phyloP scores from a whole-genome alignment of 1,139 yeast species.

The Arxiozyma heterogenica region DNA sequence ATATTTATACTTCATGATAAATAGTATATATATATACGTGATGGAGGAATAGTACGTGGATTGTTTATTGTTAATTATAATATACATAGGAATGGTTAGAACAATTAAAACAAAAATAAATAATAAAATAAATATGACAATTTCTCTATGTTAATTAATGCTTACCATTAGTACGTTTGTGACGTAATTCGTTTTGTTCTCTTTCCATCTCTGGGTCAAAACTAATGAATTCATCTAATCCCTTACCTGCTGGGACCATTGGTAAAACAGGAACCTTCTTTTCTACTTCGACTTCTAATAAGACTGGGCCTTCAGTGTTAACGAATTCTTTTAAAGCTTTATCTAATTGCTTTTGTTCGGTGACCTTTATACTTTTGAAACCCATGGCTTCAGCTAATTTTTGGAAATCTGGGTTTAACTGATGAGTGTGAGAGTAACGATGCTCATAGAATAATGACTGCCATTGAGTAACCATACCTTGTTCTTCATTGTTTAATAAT shows the following conservation, averaged over 20 bases:
- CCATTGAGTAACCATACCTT: slow-evolving; percentile 99
- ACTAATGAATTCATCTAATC: slow-evolving; percentile 76
- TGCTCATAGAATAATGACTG: slow-evolving; percentile 94
- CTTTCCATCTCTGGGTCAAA: slow-evolving; percentile 76
- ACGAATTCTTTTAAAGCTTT: slow-evolving; percentile 64
- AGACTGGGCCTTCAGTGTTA: slow-evolving; percentile 72
- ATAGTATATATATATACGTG: neutral
- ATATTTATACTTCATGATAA: neutral
- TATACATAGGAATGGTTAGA: neutral
- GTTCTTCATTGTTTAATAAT: slow-evolving; percentile 92
- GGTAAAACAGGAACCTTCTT: slow-evolving; percentile 97
- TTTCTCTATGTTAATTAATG: slow-evolving; percentile 17
- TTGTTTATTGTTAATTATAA: neutral
- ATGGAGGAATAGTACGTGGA: neutral
- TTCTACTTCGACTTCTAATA: slow-evolving; percentile 85
- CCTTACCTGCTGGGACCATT: slow-evolving; percentile 90
- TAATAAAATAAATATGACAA: neutral
- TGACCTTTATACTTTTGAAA: slow-evolving; percentile 67
- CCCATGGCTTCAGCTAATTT: slow-evolving; percentile 94
- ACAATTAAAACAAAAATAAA: neutral
- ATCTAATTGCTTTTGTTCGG: slow-evolving; percentile 55
- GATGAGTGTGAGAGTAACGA: slow-evolving; percentile 95
- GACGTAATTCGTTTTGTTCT: slow-evolving; percentile 51
- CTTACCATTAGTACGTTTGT: slow-evolving; percentile 34
- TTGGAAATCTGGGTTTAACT: slow-evolving; percentile 85